Evolutionary conservation across 1,284 basidiomycete species (phyloP).

Genomic region (Cryptococcus wingfieldii): DNA sequence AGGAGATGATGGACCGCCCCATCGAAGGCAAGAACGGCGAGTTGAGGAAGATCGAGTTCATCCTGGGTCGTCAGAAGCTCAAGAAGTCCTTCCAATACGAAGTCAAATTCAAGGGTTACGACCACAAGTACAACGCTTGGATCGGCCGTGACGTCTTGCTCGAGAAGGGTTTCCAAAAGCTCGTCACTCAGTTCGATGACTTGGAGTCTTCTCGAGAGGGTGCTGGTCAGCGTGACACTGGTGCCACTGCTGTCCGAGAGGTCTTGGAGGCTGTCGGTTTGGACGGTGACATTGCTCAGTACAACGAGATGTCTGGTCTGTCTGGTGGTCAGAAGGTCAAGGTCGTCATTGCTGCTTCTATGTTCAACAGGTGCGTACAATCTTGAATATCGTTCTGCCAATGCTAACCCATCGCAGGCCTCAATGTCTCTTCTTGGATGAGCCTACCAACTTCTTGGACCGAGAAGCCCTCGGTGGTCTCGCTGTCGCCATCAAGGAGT

Average conservation of each 20-base stretch:
- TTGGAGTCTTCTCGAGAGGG: conserved; percentile 92
- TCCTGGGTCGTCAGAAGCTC: conserved; percentile 95
- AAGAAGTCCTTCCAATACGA: conserved; percentile 96
- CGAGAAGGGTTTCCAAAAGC: conserved; percentile 83
- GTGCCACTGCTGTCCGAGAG: conserved; percentile 73
- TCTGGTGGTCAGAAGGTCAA: conserved; percentile 98
- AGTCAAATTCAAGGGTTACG: conserved; percentile 92
- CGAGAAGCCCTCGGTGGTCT: conserved; percentile 62
- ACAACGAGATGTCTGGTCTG: conserved; percentile 88
- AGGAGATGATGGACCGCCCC: conserved; percentile 72
- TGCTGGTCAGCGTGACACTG: conserved; percentile 80
- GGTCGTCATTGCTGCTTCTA: conserved; percentile 86
- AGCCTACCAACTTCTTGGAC: conserved; percentile 97
- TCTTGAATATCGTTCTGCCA: not conserved
- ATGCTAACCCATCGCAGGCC: conserved; percentile 18
- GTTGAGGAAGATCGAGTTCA: conserved; percentile 74
- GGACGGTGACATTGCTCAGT: conserved; percentile 94
- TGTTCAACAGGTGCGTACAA: conserved; percentile 71
- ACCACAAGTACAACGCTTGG: conserved; percentile 91
- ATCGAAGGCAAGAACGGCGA: conserved; percentile 91
- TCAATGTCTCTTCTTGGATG: conserved; percentile 59
- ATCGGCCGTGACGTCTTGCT: conserved; percentile 84
- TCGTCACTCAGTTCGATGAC: conserved; percentile 94
- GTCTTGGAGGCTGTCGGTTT: conserved; percentile 91
- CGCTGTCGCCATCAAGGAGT: conserved; percentile 92